These are phyloP conservation scores for Neopestalotiopsis rosae DNA, from an alignment of 2,329 filamentous ascomycete species.

Conservation along the genomic window DNA sequence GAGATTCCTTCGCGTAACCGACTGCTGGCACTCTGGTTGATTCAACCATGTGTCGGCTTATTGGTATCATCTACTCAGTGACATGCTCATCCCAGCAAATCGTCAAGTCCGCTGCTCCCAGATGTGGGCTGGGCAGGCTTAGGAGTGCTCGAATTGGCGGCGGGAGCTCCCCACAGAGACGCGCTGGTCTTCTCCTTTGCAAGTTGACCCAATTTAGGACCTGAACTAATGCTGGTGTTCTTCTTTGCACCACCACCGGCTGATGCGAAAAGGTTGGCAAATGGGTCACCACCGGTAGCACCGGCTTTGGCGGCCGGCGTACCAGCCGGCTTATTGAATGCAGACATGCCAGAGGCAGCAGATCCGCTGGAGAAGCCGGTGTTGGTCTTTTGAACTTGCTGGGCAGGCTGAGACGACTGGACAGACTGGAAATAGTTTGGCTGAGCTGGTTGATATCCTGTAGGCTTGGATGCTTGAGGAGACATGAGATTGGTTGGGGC, in stretches of 20 bases:
- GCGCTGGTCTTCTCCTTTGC: conserved; percentile 98
- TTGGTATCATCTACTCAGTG: not conserved
- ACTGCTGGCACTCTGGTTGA: not conserved
- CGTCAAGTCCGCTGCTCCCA: conserved; percentile 36
- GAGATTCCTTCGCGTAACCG: not conserved
- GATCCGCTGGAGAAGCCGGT: conserved; percentile 23
- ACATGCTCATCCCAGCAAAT: conserved; percentile 35
- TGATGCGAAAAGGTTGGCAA: conserved; percentile 84
- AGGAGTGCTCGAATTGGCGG: conserved; percentile 33
- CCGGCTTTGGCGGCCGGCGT: conserved; percentile 56
- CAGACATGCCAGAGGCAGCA: conserved; percentile 28
- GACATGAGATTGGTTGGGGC: conserved; percentile 50
- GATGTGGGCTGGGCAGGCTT: conserved; percentile 29
- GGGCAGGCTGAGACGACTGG: conserved; percentile 68
- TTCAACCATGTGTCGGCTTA: not conserved
- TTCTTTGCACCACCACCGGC: conserved; percentile 80
- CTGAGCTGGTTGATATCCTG: conserved; percentile 74
- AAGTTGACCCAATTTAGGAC: conserved; percentile 87
- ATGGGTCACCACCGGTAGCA: conserved; percentile 77
- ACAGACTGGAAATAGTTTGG: conserved; percentile 98
- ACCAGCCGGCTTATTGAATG: conserved; percentile 52
- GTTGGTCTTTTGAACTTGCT: conserved; percentile 37
- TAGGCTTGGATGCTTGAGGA: conserved; percentile 54
- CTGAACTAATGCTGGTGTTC: conserved; percentile 63
- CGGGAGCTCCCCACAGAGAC: conserved; percentile 86